Base-by-base conservation (phyloP, 805 yeast genomes). In the Saccharomycopsis lassenensis region DNA sequence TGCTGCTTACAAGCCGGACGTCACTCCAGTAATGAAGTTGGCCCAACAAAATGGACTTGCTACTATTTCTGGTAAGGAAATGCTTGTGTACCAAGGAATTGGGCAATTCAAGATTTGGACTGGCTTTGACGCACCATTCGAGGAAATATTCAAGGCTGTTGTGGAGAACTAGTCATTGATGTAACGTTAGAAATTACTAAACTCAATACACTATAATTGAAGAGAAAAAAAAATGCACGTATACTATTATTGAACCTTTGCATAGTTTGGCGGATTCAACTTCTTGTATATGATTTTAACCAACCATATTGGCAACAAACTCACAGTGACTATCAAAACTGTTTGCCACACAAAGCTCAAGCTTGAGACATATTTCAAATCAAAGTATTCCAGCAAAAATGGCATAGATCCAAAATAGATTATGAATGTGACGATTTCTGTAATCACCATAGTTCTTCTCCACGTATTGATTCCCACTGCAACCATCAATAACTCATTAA, bases 41-140 rank as follows among this genome's bases (percentile, higher is more conserved):
- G 95, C 96, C 5, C 53, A 54, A 20, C 71, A 67, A 21, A 63
- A 69, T 47, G 67, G 69, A 5, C 85, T 95, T 94, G 65, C 63
- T n/a, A 78, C 77, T n/a, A 69, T 89, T 46, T 81, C 87, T 6
- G 99, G 99, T 8, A 74, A 80, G 24, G 84, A 86, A 51, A 82
- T 93, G 91, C 68, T 91, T 45, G 86, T 87, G 12, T 77, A 82
- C 58, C 98, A 91, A 60, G 99, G 96, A 32, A 77, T 82, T 33
- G 83, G 71, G 46, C 98, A 91, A 60, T 86, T 87, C 54, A 61
- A 67, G 44, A 58, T 73, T 39, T 89, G 93, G 78, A 83, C 81
- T 7, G 79, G 80, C 0, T 55, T 66, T 33, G 57, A 49, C 19
- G 77, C 87, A 3, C 84, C 86, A 15, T 79, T 73, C 56, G 56